Percentiles rank a stretch among this genome's conserved stretches.
Evolutionary conservation across 352 stramenopile species (phyloP).

Genomic region (Phytopythium montanum): DNA sequence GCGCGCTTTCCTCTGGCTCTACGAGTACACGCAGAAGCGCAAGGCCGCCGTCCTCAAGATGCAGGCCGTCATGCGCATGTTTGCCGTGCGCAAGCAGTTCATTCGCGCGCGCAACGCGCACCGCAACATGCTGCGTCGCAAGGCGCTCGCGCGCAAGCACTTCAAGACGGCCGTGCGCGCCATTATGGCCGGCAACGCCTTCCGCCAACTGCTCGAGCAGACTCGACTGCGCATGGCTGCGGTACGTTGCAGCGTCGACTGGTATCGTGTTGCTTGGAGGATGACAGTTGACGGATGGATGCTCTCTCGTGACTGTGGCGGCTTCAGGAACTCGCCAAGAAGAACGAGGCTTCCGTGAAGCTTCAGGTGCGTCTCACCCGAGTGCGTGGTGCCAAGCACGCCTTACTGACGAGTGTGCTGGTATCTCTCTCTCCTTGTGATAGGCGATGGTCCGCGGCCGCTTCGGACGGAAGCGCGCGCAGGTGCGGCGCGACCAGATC

Average conservation of each 20-base stretch:
- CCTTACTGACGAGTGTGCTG: background rate
- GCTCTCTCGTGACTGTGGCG: background rate
- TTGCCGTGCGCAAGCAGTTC: slow-evolving; percentile 81
- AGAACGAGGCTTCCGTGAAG: slow-evolving; percentile 56
- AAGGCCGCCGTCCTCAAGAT: slow-evolving; percentile 80
- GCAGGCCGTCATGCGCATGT: slow-evolving; percentile 86
- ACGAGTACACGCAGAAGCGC: slow-evolving; percentile 68
- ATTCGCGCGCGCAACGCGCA: slow-evolving; percentile 61
- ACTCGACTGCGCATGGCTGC: slow-evolving; percentile 44
- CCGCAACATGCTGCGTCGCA: slow-evolving; percentile 59
- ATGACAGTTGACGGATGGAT: background rate
- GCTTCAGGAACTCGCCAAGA: slow-evolving; percentile 26
- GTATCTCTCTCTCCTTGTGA: background rate
- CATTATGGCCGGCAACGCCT: slow-evolving; percentile 62
- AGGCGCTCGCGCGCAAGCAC: slow-evolving; percentile 65
- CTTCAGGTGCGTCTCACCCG: slow-evolving; percentile 38
- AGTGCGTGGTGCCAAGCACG: background rate
- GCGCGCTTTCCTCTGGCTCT: slow-evolving; percentile 75
- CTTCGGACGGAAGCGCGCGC: slow-evolving; percentile 69
- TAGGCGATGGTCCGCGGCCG: slow-evolving; percentile 74
- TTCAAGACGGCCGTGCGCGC: slow-evolving; percentile 67
- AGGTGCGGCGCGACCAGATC: slow-evolving; percentile 57
- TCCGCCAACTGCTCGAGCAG: slow-evolving; percentile 54
- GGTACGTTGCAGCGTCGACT: slow-evolving; percentile 8
- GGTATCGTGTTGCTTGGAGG: background rate